These are phyloP conservation scores for Moniliophthora roreri DNA, from an alignment of 1,284 basidiomycete genomes.

Conservation along the genomic window DNA sequence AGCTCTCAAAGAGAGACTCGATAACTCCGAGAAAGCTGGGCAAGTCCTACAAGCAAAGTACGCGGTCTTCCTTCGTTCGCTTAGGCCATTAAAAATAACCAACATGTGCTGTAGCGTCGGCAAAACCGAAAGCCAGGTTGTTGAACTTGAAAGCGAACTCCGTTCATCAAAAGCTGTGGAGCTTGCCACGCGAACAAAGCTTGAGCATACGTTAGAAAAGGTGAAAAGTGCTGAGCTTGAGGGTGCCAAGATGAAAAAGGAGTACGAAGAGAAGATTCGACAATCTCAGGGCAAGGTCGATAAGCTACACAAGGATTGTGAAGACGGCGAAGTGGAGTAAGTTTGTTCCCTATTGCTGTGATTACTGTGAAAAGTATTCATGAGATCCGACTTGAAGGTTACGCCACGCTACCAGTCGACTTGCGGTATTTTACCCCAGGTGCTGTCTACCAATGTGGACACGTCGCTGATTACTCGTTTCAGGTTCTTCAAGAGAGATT, in stretches of 20 bases:
- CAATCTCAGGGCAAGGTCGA: background rate
- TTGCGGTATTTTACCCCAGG: conserved; percentile 6
- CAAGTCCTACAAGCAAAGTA: conserved; percentile 4
- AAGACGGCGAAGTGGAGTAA: conserved; percentile 13
- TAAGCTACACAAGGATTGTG: background rate
- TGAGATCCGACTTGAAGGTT: conserved; percentile 2
- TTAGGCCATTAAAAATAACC: too few relatives aligned
- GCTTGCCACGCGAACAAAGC: background rate
- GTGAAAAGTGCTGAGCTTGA: conserved; percentile 8
- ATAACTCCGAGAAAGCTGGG: conserved; percentile 3
- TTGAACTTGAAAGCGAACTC: conserved; percentile 9
- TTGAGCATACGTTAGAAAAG: conserved; percentile 7
- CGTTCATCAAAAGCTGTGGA: conserved; percentile 2
- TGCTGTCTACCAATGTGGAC: background rate
- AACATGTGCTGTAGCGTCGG: background rate
- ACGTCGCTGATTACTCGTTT: background rate
- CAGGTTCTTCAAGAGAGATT: conserved; percentile 61
- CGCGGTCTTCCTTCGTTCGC: background rate
- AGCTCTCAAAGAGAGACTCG: conserved; percentile 2
- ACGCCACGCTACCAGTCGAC: conserved; percentile 1
- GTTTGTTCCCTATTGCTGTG: background rate
- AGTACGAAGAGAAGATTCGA: background rate
- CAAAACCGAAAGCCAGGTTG: conserved; percentile 5
- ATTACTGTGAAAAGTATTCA: background rate
- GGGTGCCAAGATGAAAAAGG: conserved; percentile 1